Percentiles rank a stretch among this genome's conserved stretches.
Conservation (phyloP, 2,329 filamentous ascomycete genomes). For the Aspergillus texensis region DNA sequence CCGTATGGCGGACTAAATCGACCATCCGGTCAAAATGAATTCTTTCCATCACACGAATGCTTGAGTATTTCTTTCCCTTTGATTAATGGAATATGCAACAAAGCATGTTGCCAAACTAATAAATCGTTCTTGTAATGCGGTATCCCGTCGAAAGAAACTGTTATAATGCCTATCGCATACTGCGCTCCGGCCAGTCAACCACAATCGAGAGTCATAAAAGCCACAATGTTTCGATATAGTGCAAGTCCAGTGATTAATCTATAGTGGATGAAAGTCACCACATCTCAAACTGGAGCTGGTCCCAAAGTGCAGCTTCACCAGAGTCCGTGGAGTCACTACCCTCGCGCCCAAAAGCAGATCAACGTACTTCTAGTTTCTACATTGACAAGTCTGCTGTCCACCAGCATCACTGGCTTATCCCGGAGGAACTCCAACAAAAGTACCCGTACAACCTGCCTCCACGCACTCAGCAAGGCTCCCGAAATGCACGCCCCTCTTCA, state of each 20-base stretch:
- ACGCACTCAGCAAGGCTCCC: slow-evolving; percentile 30
- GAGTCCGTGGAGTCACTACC: not conserved
- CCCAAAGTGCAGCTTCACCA: not conserved
- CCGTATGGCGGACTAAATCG: not conserved
- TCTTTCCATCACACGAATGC: not conserved
- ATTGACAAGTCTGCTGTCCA: not conserved
- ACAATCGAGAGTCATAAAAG: not conserved
- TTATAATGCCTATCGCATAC: too few species aligned
- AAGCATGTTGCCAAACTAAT: not conserved
- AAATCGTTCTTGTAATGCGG: not conserved
- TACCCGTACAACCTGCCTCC: slow-evolving; percentile 25
- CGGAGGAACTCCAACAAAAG: not conserved
- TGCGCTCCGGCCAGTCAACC: not conserved
- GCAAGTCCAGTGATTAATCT: not conserved
- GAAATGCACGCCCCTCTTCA: slow-evolving; percentile 27
- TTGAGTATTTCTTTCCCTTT: not conserved
- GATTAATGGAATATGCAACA: not conserved
- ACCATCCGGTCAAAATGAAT: not conserved
- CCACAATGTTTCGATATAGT: not conserved
- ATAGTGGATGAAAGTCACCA: not conserved
- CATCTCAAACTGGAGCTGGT: not conserved
- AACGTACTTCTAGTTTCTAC: not conserved
- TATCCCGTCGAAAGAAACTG: too few species aligned
- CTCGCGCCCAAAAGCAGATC: not conserved
- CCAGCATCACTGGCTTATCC: not conserved